A percentile compares a stretch with the other conserved stretches of the same genome.
Evolutionary conservation across 2,329 filamentous ascomycete species (phyloP).

Genomic region (Ustulina deusta): DNA sequence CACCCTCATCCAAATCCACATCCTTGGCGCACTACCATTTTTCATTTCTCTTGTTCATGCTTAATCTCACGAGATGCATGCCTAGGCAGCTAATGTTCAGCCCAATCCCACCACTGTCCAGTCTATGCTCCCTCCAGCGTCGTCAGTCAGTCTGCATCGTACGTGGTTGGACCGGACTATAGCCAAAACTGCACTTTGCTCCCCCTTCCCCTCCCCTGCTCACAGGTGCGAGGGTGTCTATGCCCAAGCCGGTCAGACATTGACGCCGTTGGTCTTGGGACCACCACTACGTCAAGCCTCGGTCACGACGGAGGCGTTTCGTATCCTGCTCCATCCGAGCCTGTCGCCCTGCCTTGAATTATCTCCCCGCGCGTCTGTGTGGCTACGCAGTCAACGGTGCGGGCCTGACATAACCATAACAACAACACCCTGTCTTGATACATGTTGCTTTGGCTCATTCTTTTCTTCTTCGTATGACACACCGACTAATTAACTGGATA

Average conservation of each 20-base stretch:
- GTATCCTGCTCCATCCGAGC: constrained; percentile 13
- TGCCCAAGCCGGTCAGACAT: constrained; percentile 28
- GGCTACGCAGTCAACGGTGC: constrained; percentile 26
- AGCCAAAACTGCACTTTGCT: constrained; percentile 31
- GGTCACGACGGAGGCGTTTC: constrained; percentile 36
- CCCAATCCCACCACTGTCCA: constrained; percentile 40
- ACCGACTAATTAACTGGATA: constrained; percentile 38
- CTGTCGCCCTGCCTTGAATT: constrained; percentile 24
- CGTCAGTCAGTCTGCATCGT: constrained; percentile 37
- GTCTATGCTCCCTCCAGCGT: constrained; percentile 42
- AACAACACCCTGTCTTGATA: constrained; percentile 39
- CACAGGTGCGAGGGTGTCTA: constrained; percentile 26
- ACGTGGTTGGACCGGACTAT: constrained; percentile 25
- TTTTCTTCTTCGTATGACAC: constrained; percentile 42
- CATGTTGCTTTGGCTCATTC: constrained; percentile 36
- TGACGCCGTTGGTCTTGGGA: constrained; percentile 39
- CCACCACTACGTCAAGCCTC: constrained; percentile 41
- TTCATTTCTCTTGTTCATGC: constrained; percentile 1
- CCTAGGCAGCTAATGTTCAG: constrained; percentile 44
- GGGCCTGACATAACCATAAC: constrained; percentile 41
- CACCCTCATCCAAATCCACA: constrained; percentile 8
- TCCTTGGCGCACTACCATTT: background rate
- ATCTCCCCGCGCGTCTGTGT: constrained; percentile 32
- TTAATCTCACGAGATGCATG: constrained; percentile 30
- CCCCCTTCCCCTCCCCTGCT: constrained; percentile 34